Conservation (phyloP, 179 eudicot genomes). For the Sideroxylon spinosum region DNA sequence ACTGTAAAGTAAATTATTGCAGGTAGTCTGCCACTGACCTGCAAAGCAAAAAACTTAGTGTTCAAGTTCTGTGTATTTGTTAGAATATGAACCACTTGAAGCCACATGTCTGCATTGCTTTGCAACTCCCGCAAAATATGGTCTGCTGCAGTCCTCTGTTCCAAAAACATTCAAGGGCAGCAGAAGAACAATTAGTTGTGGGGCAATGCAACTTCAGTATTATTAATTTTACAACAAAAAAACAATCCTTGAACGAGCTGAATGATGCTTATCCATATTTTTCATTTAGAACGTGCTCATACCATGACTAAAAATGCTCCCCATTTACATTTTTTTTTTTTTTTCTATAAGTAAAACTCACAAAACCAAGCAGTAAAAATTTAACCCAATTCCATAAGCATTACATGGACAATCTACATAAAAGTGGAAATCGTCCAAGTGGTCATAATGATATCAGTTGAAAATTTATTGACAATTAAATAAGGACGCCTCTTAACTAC, state of each 20-base stretch:
- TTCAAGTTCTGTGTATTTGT: conserved; percentile 80
- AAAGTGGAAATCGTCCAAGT: too few relatives aligned
- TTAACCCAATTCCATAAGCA: too few relatives aligned
- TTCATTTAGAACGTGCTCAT: too few relatives aligned
- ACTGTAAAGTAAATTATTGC: too few relatives aligned
- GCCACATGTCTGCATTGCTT: conserved; percentile 95
- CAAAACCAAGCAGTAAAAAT: too few relatives aligned
- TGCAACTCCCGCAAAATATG: conserved; percentile 88
- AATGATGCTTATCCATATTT: neutral
- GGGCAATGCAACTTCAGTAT: neutral
- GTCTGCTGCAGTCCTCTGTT: conserved; percentile 94
- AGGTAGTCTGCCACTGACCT: conserved; percentile 45
- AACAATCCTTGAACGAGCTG: neutral
- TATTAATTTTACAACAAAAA: neutral
- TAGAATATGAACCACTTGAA: conserved; percentile 96
- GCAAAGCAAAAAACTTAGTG: conserved; percentile 91
- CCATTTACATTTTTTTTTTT: too few relatives aligned
- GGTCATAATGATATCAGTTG: too few relatives aligned
- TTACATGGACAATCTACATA: too few relatives aligned
- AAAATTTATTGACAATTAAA: too few relatives aligned
- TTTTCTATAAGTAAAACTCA: too few relatives aligned
- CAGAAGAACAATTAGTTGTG: neutral
- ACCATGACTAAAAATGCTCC: too few relatives aligned
- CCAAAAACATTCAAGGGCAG: neutral
- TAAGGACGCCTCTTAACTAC: too few relatives aligned